A percentile compares a stretch with the other conserved stretches of the same genome.
These are phyloP conservation scores for Chrysoporthe cubensis DNA, from an alignment of 2,329 filamentous ascomycete species.

Conservation along the genomic window DNA sequence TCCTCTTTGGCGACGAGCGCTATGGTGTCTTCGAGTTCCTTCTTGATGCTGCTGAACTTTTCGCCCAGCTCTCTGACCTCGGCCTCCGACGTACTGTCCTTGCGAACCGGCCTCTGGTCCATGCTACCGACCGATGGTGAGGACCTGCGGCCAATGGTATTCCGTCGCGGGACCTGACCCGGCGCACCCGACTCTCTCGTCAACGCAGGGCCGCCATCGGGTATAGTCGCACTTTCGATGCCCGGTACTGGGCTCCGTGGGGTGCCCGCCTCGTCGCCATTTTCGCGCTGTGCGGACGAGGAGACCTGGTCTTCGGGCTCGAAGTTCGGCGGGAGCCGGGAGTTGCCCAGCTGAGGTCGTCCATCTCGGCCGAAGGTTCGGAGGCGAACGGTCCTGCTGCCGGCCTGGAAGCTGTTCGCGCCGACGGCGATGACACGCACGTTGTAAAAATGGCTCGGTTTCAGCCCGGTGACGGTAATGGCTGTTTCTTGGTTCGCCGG, in stretches of 20 bases:
- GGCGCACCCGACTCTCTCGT: constrained; percentile 64
- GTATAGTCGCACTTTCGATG: constrained; percentile 64
- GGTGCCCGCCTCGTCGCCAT: constrained; percentile 54
- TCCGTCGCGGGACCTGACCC: constrained; percentile 55
- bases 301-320: constrained; percentile 53
- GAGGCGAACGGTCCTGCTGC: constrained; percentile 82
- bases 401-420: constrained; percentile 88
- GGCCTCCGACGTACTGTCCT: constrained; percentile 56
- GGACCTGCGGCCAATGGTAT: constrained; percentile 73
- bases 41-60: constrained; percentile 76
- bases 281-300: constrained; percentile 45
- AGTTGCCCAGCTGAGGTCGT: constrained; percentile 61
- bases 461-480: constrained; percentile 87
- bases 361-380: constrained; percentile 73
- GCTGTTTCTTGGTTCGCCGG: constrained; percentile 76
- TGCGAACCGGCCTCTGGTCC: constrained; percentile 53
- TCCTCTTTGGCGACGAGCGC: constrained; percentile 73
- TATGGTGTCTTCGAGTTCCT: constrained; percentile 81
- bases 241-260: constrained; percentile 56
- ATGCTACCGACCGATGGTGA: constrained; percentile 70
- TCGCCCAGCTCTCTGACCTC: constrained; percentile 79
- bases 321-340: constrained; percentile 60
- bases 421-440: constrained; percentile 92
- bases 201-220: constrained; percentile 64
- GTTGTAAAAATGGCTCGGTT: constrained; percentile 88